Evolutionary conservation across 2,329 filamentous ascomycete genomes (phyloP), one percentile per base, ranked within the genome.

Genomic region (Aspergillus luchuensis): DNA sequence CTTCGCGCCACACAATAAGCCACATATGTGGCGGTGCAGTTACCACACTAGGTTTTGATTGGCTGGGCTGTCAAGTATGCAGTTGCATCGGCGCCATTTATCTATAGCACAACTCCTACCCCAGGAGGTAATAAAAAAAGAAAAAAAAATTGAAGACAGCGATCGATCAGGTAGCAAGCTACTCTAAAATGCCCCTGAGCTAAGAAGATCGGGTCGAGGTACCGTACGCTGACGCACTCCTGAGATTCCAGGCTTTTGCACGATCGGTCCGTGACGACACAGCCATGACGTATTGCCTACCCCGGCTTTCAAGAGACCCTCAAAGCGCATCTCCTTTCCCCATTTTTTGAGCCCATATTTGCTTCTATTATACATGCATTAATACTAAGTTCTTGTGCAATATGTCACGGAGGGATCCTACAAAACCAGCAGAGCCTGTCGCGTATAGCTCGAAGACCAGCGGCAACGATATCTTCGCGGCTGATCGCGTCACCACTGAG

Each of bases 381-480:
- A 21, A 30, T 5, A 8, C 6, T 33, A 6, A 17, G 17, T 17
- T 17, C n/a, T 45, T 36, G 5, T 23, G 5, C 25, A 56, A 33
- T 10, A 56, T 56, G 53, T 47, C 53, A 30, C 53, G n/a, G n/a
- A 41, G n/a, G 6, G 41, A 56, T 36, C 39, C 53, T 2, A 15
- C 25, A n/a, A 47, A 47, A 28, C 17, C 17, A n/a, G 39, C 25
- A 2, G 25, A 56, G n/a, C 25, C 41, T 19, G 53, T 56, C 23
- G 19, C 53, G 25, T 56, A 56, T n/a, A 56, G 41, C 39, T 33
- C 53, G 17, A 56, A 56, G 17, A 56, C 41, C 53, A 56, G 53
- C 25, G 39, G 53, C 53, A 45, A 19, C 8, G 53, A 45, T 45
- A 56, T 56, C 25, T 17, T 56, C 28, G 53, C 17, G 8, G 53